Evolutionary conservation across 768 basidiomycete genomes (phyloP).

Genomic region (Boletus insuetus): DNA sequence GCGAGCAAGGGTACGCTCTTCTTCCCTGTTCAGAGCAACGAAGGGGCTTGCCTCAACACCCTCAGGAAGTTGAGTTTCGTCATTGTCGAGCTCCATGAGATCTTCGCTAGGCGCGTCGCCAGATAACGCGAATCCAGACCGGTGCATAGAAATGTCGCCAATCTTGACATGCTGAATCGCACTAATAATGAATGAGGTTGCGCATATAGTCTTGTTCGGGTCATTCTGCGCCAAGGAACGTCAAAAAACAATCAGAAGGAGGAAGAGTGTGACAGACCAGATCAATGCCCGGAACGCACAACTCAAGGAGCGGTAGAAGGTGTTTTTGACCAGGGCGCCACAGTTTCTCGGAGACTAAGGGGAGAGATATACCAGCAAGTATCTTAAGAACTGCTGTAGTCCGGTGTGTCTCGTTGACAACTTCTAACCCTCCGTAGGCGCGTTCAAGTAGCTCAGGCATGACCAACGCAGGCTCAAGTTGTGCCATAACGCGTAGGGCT

Average conservation of each 20-base stretch:
- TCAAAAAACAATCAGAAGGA: neutral
- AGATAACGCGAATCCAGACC: constrained; percentile 53
- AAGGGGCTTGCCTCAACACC: constrained; percentile 40
- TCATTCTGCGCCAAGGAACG: constrained; percentile 54
- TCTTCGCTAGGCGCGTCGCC: constrained; percentile 53
- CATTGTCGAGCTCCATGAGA: constrained; percentile 51
- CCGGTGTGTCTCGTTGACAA: constrained; percentile 91
- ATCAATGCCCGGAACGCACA: constrained; percentile 91
- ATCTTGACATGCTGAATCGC: constrained; percentile 74
- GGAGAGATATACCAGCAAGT: constrained; percentile 71
- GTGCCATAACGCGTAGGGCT: constrained; percentile 71
- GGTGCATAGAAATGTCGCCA: constrained; percentile 67
- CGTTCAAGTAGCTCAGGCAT: constrained; percentile 92
- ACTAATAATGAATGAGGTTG: constrained; percentile 75
- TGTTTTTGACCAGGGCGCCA: constrained; percentile 91
- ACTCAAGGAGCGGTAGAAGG: constrained; percentile 80
- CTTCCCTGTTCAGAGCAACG: constrained; percentile 48
- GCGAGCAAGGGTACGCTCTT: constrained; percentile 68
- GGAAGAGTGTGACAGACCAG: constrained; percentile 44
- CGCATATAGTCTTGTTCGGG: constrained; percentile 74
- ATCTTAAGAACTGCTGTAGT: constrained; percentile 90
- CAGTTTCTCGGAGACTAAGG: constrained; percentile 70
- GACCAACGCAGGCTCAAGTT: constrained; percentile 78
- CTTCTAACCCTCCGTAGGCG: constrained; percentile 88
- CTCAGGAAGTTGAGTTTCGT: constrained; percentile 48